Evolutionary conservation across 1,139 yeast genomes (phyloP), one percentile per base, ranked within the genome.

Genomic region (Geotrichum bryndzae): DNA sequence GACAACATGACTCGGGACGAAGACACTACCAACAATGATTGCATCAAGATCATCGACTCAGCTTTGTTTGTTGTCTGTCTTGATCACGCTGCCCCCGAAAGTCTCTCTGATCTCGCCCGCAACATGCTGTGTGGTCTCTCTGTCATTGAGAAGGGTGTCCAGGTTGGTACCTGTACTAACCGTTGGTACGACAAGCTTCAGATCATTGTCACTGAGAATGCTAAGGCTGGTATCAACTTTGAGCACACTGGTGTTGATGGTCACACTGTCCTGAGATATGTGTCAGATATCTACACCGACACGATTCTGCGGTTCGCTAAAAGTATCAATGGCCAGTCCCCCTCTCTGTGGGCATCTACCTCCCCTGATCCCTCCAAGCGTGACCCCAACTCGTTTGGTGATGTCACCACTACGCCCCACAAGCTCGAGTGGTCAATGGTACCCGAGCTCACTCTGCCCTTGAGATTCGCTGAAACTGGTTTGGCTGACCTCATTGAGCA

Each of bases 221-320:
- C 96, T 50, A 89, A 89, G 73, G 96, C 96, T 1, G 97, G 97
- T 51, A 86, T 91, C 68, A 91, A 91, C 74, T 91, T 91, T 72
- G 97, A 91, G 72, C 97, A 91, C 72, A 91, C 97, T 0, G 97
- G 97, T 69, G 96, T 91, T 46, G 97, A 91, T 76, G 97, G 97
- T 61, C 97, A 91, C 73, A 91, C 97, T 0, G 96, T 91, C 7
- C 78, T 91, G 68, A 78, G 97, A 65, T 88, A 88, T 77, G 96
- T 90, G 18, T 85, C 91, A 53, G 97, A 91, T 73, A 88, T 91
- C 61, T 91, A 90, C 72, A 91, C 97, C 0, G 97, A 91, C 73
- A 87, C 96, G 0, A 90, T 91, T 61, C 78, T 91, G 66, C 82
- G 94, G 56, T 91, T 90, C 79, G 97, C 97, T 13, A 86, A 84